phyloP scores from a whole-genome alignment of 2,329 filamentous ascomycete genomes.

The Hypomyces rosellus region DNA sequence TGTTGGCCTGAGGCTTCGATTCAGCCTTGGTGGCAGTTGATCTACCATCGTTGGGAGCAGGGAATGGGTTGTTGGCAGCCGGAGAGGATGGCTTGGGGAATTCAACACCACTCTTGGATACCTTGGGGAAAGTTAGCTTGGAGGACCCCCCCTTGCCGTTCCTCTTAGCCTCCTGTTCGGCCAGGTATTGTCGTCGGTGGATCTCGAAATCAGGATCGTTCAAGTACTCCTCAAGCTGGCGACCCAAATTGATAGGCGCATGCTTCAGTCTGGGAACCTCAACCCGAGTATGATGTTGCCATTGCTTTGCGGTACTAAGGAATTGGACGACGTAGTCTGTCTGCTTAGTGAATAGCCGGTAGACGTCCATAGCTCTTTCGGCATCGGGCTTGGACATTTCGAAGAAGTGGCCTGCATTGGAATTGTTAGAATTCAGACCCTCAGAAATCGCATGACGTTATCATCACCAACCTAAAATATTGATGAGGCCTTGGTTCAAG shows the following conservation, averaged over 20 bases:
- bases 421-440: conserved; percentile 1
- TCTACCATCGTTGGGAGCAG: conserved; percentile 24
- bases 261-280: conserved; percentile 97
- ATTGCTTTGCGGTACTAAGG: conserved; percentile 77
- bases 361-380: conserved; percentile 84
- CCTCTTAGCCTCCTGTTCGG: conserved; percentile 70
- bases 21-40: conserved; percentile 15
- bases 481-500: conserved; percentile 95
- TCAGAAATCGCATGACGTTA: background rate
- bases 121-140: conserved; percentile 24
- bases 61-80: conserved; percentile 38
- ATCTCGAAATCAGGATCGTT: conserved; percentile 93
- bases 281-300: conserved; percentile 84
- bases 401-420: conserved; percentile 76
- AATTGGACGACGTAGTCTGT: conserved; percentile 92
- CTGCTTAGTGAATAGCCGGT: conserved; percentile 84
- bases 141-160: conserved; percentile 29
- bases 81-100: conserved; percentile 33
- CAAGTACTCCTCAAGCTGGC: conserved; percentile 88
- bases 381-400: conserved; percentile 96
- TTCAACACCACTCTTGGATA: conserved; percentile 30
- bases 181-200: conserved; percentile 84
- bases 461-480: conserved; percentile 69
- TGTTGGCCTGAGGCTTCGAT: conserved; percentile 45
- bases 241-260: conserved; percentile 83